A percentile compares a stretch with the other conserved stretches of the same genome.
Evolutionary conservation across 1,284 basidiomycete genomes (phyloP).

Genomic region (Sanguinoderma infundibulare): DNA sequence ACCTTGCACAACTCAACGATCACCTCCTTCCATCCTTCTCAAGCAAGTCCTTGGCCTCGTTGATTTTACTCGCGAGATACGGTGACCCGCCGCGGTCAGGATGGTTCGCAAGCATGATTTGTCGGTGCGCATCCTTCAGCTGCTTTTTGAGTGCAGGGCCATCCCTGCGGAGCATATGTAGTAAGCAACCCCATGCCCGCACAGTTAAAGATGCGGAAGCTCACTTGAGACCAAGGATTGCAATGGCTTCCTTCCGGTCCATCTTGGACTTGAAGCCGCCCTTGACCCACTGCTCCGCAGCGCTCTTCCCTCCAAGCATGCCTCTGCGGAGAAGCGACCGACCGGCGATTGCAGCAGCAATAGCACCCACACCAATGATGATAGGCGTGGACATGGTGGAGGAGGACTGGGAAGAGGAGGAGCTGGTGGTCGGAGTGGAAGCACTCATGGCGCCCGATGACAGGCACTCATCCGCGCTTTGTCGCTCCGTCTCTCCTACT

Average conservation of each 20-base stretch:
- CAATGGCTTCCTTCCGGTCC: slow-evolving; percentile 93
- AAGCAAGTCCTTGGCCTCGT: slow-evolving; percentile 88
- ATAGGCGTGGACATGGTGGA: slow-evolving; percentile 72
- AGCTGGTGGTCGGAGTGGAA: slow-evolving; percentile 10
- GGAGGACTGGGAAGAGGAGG: slow-evolving; percentile 2
- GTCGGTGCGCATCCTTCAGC: slow-evolving; percentile 90
- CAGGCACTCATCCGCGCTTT: not conserved
- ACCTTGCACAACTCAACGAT: slow-evolving; percentile 17
- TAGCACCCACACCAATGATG: slow-evolving; percentile 77
- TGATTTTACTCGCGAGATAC: slow-evolving; percentile 97
- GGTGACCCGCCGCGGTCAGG: slow-evolving; percentile 96
- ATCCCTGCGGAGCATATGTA: slow-evolving; percentile 59
- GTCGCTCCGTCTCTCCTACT: not conserved
- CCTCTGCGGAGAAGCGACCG: slow-evolving; percentile 68
- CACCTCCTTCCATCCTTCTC: slow-evolving; percentile 67
- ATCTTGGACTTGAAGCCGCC: slow-evolving; percentile 97
- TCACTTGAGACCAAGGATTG: slow-evolving; percentile 91
- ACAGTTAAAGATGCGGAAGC: slow-evolving; percentile 38
- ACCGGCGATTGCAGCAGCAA: slow-evolving; percentile 82
- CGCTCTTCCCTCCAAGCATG: slow-evolving; percentile 58
- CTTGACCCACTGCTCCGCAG: slow-evolving; percentile 86
- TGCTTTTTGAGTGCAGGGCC: slow-evolving; percentile 68
- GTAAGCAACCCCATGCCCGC: not conserved
- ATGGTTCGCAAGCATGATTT: slow-evolving; percentile 95
- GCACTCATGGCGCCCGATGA: slow-evolving; percentile 3